phyloP scores from a whole-genome alignment of 1,139 yeast species.

The Diutina pseudorugosa region DNA sequence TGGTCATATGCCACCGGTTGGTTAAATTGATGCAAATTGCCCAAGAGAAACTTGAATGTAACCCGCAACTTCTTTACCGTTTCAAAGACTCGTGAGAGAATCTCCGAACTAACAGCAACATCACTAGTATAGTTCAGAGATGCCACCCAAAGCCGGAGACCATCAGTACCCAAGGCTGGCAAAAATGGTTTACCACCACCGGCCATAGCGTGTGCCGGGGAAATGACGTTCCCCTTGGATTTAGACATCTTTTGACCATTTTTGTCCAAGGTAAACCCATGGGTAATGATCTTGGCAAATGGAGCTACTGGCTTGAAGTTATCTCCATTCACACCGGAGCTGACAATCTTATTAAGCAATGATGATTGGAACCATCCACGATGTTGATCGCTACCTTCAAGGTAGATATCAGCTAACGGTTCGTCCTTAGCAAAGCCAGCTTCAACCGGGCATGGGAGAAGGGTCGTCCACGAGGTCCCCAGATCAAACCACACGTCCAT shows the following conservation, averaged over 20 bases:
- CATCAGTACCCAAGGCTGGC: constrained; percentile 82
- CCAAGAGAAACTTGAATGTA: constrained; percentile 70
- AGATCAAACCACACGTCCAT: constrained; percentile 99
- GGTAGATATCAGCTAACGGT: constrained; percentile 60
- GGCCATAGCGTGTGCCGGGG: constrained; percentile 53
- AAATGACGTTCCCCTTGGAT: constrained; percentile 72
- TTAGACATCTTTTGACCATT: constrained; percentile 89
- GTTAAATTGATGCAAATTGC: constrained; percentile 44
- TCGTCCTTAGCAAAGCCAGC: constrained; percentile 8
- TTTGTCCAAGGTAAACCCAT: constrained; percentile 85
- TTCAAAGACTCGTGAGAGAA: constrained; percentile 67
- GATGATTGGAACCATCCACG: constrained; percentile 99
- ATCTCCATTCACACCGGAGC: constrained; percentile 21
- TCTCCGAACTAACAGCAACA: constrained; percentile 60
- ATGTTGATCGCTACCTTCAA: constrained; percentile 96
- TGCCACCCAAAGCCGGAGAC: constrained; percentile 84
- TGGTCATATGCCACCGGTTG: constrained; percentile 17
- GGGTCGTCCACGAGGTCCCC: constrained; percentile 82
- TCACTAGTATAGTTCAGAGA: constrained; percentile 80
- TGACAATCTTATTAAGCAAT: constrained; percentile 61
- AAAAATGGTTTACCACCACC: constrained; percentile 47
- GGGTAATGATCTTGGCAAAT: constrained; percentile 67
- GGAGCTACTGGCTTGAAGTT: constrained; percentile 47
- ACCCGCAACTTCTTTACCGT: constrained; percentile 71
- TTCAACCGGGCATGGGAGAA: constrained; percentile 21